A percentile compares a stretch with the other conserved stretches of the same genome.
These are phyloP conservation scores for Nemania abortiva DNA, from an alignment of 2,329 filamentous ascomycete species.

Conservation along the genomic window DNA sequence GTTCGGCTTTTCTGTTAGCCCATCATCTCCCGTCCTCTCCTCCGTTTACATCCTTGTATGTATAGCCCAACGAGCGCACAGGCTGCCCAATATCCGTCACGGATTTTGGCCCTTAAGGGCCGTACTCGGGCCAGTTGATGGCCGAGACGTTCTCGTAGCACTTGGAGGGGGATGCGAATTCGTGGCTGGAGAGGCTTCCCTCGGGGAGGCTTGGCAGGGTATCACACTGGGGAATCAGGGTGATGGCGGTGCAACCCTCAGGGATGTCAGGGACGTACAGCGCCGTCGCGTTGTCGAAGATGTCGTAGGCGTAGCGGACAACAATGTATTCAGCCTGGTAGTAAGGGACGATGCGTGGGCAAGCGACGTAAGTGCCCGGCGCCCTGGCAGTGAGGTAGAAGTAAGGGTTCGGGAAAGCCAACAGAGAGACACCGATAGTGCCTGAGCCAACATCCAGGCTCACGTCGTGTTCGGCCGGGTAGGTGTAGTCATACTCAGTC, in stretches of 20 bases:
- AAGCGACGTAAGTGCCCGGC: slow-evolving; percentile 57
- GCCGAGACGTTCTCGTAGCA: slow-evolving; percentile 58
- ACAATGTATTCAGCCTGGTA: slow-evolving; percentile 56
- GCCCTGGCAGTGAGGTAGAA: slow-evolving; percentile 48
- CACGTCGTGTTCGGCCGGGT: slow-evolving; percentile 47
- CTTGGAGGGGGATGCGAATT: slow-evolving; percentile 53
- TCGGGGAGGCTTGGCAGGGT: slow-evolving; percentile 53
- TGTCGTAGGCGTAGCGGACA: slow-evolving; percentile 54
- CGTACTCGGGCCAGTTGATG: slow-evolving; percentile 55
- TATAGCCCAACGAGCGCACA: background rate
- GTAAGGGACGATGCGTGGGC: slow-evolving; percentile 58
- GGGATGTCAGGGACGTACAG: slow-evolving; percentile 49
- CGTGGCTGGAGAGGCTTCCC: slow-evolving; percentile 55
- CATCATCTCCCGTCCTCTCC: background rate
- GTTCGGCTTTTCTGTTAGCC: slow-evolving; percentile 8
- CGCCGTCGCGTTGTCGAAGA: slow-evolving; percentile 33
- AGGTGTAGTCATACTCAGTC: slow-evolving; percentile 37
- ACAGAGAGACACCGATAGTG: slow-evolving; percentile 53
- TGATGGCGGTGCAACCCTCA: slow-evolving; percentile 57
- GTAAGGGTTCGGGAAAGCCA: slow-evolving; percentile 53
- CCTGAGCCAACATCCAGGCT: slow-evolving; percentile 55
- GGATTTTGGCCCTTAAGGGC: slow-evolving; percentile 22
- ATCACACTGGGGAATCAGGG: slow-evolving; percentile 59
- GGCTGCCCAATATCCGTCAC: background rate
- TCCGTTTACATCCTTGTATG: background rate